A percentile compares a stretch with the other conserved stretches of the same genome.
phyloP scores from a whole-genome alignment of 306 rosid species.

The Styphnolobium japonicum region DNA sequence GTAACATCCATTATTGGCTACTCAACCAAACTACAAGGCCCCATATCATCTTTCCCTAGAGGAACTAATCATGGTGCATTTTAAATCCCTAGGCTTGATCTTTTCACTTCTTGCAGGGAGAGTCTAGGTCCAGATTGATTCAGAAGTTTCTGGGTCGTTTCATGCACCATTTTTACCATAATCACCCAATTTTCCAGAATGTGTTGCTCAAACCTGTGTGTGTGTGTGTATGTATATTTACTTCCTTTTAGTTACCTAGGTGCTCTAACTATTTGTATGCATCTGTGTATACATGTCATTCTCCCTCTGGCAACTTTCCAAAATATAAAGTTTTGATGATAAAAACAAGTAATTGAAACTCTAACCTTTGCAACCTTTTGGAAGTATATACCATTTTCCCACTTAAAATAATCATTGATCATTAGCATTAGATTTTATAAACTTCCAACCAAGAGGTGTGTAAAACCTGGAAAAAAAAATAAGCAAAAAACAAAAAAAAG shows the following conservation, averaged over 20 bases:
- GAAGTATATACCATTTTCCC: neutral
- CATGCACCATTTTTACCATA: neutral
- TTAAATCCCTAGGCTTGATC: neutral
- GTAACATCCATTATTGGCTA: neutral
- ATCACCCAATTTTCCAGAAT: neutral
- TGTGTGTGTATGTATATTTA: too few species aligned
- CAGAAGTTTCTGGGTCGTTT: neutral
- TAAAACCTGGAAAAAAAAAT: neutral
- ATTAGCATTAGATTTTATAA: neutral
- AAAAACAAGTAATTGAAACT: neutral
- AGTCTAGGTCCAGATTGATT: neutral
- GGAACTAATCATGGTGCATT: neutral
- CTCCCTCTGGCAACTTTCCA: neutral
- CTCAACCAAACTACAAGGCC: neutral
- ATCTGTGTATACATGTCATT: neutral
- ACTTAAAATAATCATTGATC: neutral
- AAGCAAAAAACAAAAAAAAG: neutral
- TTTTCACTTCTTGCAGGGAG: neutral
- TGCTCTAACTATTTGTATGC: neutral
- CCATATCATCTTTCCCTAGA: neutral
- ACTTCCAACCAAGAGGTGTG: neutral
- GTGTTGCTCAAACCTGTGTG: too few species aligned
- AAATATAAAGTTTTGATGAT: neutral
- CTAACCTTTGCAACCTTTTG: neutral
- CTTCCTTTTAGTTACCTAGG: neutral